A percentile compares a stretch with the other conserved stretches of the same genome.
phyloP scores from a whole-genome alignment of 2,329 filamentous ascomycete genomes.

The Claviceps fusiformis region DNA sequence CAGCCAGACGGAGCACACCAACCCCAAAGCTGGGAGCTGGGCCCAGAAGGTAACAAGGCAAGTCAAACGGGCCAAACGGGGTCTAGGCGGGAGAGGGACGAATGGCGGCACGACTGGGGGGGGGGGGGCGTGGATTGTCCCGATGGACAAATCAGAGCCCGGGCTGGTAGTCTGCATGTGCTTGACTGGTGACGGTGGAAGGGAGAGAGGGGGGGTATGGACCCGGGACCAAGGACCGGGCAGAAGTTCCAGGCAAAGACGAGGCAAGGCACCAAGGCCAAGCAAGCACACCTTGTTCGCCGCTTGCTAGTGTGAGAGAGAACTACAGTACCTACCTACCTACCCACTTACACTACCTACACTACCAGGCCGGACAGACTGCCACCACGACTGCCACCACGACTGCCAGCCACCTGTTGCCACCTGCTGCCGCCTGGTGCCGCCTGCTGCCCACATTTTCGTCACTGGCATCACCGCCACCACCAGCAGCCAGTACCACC shows the following conservation, averaged over 20 bases:
- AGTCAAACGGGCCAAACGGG: not conserved
- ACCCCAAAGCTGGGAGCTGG: not conserved
- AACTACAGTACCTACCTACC: no score
- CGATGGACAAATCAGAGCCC: not conserved
- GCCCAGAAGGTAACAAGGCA: not conserved
- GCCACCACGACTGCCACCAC: not conserved
- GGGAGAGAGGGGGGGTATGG: conserved; percentile 1
- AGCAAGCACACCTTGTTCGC: not conserved
- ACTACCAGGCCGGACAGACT: no score
- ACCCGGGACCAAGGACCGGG: conserved; percentile 5
- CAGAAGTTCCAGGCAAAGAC: not conserved
- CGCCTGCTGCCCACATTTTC: not conserved
- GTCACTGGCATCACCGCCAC: not conserved
- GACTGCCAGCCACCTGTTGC: not conserved
- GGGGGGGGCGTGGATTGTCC: not conserved
- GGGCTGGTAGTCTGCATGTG: not conserved
- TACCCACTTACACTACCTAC: no score
- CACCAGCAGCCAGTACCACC: not conserved
- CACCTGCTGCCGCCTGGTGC: not conserved
- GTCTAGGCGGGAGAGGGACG: not conserved
- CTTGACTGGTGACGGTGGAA: not conserved
- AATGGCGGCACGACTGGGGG: not conserved
- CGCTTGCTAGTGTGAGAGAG: not conserved
- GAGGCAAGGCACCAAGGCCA: not conserved
- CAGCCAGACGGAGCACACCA: not conserved